phyloP scores from a whole-genome alignment of 352 stramenopile species.

The Phytopythium helicoides region DNA sequence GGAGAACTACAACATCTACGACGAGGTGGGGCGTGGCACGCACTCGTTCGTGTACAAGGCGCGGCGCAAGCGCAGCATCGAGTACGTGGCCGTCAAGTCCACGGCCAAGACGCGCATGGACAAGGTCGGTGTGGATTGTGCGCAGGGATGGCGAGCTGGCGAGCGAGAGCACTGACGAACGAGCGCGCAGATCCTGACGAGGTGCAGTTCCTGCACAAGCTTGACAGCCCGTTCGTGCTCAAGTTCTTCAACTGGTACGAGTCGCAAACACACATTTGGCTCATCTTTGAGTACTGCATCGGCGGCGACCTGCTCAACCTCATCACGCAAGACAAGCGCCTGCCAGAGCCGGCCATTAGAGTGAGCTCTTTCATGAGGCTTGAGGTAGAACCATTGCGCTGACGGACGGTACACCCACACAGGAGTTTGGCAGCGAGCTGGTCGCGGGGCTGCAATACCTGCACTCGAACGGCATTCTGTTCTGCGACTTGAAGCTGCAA shows the following conservation, averaged over 20 bases:
- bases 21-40: conserved; percentile 90
- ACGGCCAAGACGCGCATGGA: conserved; percentile 91
- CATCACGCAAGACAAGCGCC: conserved; percentile 83
- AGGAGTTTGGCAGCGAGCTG: conserved; percentile 75
- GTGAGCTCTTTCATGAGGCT: conserved; percentile 25
- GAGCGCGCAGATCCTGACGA: conserved; percentile 81
- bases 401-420: not conserved
- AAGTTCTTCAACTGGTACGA: conserved; percentile 96
- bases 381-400: not conserved
- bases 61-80: conserved; percentile 89
- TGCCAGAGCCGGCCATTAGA: conserved; percentile 79
- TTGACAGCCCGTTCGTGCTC: conserved; percentile 83
- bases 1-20: conserved; percentile 95
- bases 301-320: conserved; percentile 89
- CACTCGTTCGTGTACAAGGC: conserved; percentile 93
- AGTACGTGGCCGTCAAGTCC: conserved; percentile 94
- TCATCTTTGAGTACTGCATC: conserved; percentile 94
- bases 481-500: conserved; percentile 90
- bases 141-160: no score
- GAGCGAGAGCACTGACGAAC: no score
- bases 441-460: conserved; percentile 86
- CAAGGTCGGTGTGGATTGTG: no score
- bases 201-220: conserved; percentile 86
- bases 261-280: conserved; percentile 94
- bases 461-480: conserved; percentile 86